Percentiles rank a stretch among this genome's conserved stretches.
These are phyloP conservation scores for Tetracladium maxilliforme DNA, from an alignment of 2,329 filamentous ascomycete genomes.

Conservation along the genomic window DNA sequence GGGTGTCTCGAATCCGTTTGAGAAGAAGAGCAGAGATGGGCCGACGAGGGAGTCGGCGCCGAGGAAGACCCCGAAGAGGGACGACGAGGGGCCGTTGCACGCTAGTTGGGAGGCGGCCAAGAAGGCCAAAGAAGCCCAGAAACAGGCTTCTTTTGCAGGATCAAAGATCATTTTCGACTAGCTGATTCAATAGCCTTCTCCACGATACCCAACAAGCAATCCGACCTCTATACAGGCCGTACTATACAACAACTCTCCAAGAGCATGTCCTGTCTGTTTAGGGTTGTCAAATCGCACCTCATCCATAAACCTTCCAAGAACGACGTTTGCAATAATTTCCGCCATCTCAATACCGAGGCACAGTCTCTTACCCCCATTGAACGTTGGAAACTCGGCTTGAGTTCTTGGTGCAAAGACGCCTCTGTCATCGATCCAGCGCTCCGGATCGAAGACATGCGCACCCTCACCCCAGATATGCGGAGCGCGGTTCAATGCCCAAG, in stretches of 20 bases:
- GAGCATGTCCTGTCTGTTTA: no score
- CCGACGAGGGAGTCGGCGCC: slow-evolving; percentile 4
- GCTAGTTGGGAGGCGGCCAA: slow-evolving; percentile 45
- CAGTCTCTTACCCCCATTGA: slow-evolving; percentile 45
- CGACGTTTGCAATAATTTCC: slow-evolving; percentile 41
- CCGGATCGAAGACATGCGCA: slow-evolving; percentile 37
- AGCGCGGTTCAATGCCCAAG: slow-evolving; percentile 50
- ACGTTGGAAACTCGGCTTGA: slow-evolving; percentile 53
- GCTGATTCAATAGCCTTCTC: no score
- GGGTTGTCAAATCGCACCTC: no score
- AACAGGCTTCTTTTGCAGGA: slow-evolving; percentile 35
- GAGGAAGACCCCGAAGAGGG: slow-evolving; percentile 22
- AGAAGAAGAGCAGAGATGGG: slow-evolving; percentile 3
- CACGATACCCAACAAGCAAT: no score
- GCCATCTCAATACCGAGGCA: slow-evolving; percentile 53
- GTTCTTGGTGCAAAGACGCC: no score
- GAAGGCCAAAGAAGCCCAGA: slow-evolving; percentile 39
- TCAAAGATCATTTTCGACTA: slow-evolving; percentile 46
- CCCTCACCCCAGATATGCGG: slow-evolving; percentile 38
- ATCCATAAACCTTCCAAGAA: no score
- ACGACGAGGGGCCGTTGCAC: slow-evolving; percentile 39
- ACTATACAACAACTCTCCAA: no score
- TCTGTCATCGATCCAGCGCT: slow-evolving; percentile 36
- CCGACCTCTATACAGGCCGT: no score
- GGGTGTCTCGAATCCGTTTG: not conserved